Base-by-base conservation (phyloP, 2,329 filamentous ascomycete genomes). In the Aspergillus novoparasiticus region DNA sequence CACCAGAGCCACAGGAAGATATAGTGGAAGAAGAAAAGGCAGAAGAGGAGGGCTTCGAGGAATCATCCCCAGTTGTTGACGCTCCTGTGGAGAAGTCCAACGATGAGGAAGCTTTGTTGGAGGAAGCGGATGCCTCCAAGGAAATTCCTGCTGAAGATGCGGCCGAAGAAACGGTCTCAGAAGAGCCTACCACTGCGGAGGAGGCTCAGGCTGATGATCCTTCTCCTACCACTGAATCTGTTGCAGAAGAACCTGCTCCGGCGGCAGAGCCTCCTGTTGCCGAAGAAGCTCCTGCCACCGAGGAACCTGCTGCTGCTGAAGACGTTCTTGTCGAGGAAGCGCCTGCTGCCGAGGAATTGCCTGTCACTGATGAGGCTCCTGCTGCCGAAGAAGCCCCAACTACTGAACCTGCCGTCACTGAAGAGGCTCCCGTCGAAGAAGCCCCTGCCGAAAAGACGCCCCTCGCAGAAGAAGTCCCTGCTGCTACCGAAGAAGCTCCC, bases 11-110 rank as follows among this genome's bases (percentile, higher is more conserved):
- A 43, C 66, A 69, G 23, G 64, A 66, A 54, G 30, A 60, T 23
- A 45, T 70, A n/a, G 54, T 48, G 26, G 63, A 68, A 57, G 72
- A 70, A 32, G 28, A 63, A 14, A 36, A 16, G 34, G 43, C 57
- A 21, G 57, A 21, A 34, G 19, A 50, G 12, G 45, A 48, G 45
- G 50, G 11, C 16, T 19, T 64, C 21, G 61, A 62, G 57, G 56
- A 66, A 39, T 58, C 64, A n/a, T 34, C 58, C 19, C 58, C 61
- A 32, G 57, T 62, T 58, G 43, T 62, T 59, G 64, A 66, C 53
- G 58, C 66, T 26, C 60, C 66, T 9, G 39, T 26, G 28, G 58
- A 55, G n/a, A 60, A 23, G 4, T 8, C 11, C 21, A 50, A 60
- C 1, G 11, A 39, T 26, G 28, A 54, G 32, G 32, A 54, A 34